Evolutionary conservation across 1,284 basidiomycete species (phyloP), one percentile per base, ranked within the genome.

Genomic region (Ustilago loliicola): DNA sequence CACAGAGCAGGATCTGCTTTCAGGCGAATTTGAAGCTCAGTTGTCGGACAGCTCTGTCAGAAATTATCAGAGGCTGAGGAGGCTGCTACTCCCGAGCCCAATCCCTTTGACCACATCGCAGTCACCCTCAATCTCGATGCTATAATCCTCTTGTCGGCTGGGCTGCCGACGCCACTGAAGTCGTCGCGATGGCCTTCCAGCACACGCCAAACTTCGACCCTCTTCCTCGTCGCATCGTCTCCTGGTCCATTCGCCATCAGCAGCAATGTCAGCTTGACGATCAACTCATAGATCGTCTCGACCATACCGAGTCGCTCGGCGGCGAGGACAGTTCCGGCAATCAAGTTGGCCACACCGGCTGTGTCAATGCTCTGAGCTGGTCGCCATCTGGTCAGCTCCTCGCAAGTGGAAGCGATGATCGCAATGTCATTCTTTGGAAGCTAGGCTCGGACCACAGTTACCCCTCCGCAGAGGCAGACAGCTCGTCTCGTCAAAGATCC

Each of bases 381-480:
- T 91, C 91, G 1, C 89, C 89, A 61, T 90, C 92, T 71, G 94
- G 94, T 1, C 89, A 91, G 60, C 86, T 92, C 7, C 88, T 96
- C 36, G 87, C 95, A 19, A 93, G 91, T 66, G 93, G 92, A 17
- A 93, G 93, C 21, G 94, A 96, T 83, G 94, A 96, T 85, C 91
- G 13, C 83, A 90, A 91, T 63, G 87, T 94, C 75, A 89, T 92
- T 86, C 88, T 95, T 83, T 92, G 92, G 92, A 88, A 89, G 52
- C 87, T 91, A 69, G 89, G 90, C 67, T 80, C 85, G n/a, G 81
- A 80, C 21, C 82, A 88, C 40, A 76, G 83, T 8, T 73, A 82
- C 13, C 65, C 73, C 4, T 19, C 32, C 25, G 90, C 66, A 36
- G 55, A 59, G 5, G 40, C 36, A 2, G 38, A 13, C 15, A 21